Evolutionary conservation across 257 asterid genomes (phyloP), one percentile per base, ranked within the genome.

Genomic region (Rubia yunnanensis): DNA sequence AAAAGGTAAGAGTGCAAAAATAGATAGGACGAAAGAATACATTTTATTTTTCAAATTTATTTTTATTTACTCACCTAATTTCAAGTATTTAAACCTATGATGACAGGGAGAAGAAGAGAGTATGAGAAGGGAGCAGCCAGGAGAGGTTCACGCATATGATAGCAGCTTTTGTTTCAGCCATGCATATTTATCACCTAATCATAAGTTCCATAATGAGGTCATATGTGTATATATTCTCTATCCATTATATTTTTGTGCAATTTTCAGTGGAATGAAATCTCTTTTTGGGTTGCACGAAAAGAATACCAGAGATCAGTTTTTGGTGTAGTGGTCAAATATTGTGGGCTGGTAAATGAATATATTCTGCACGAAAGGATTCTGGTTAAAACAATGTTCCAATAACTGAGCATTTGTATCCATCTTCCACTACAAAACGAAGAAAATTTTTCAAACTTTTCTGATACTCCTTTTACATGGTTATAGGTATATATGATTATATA

Each of bases 301-400:
- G 17, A 58, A 65, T 50, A n/a, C 30, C 38, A 41, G 10, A 35
- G 24, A 61, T 61, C 35, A 69, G 30, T 60, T 60, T 32, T 46
- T 69, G 27, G 46, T 62, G 57, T 6, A 50, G 44, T 36, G 24
- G 74, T 70, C 69, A 70, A 70, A 62, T 18, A 50, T 70, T 38
- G 68, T 53, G 69, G 63, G 74, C 74, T 62, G 57, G 48, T 62
- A 59, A 48, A 70, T 62, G 74, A 64, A 70, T 70, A 70, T 70
- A 63, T 70, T 70, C 74, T 62, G 49, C 17, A 52, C 9, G 50
- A 36, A 35, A 9, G 24, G 68, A 62, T 62, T 52, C 69, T 26
- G 10, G 74, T 27, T 49, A 62, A 39, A 44, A 53, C 55, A 52
- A 20, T 20, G 22, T 61, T 18, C 48, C 39, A 53, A 50, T 22